phyloP scores from a whole-genome alignment of 805 yeast species.

The Candida ulmi region DNA sequence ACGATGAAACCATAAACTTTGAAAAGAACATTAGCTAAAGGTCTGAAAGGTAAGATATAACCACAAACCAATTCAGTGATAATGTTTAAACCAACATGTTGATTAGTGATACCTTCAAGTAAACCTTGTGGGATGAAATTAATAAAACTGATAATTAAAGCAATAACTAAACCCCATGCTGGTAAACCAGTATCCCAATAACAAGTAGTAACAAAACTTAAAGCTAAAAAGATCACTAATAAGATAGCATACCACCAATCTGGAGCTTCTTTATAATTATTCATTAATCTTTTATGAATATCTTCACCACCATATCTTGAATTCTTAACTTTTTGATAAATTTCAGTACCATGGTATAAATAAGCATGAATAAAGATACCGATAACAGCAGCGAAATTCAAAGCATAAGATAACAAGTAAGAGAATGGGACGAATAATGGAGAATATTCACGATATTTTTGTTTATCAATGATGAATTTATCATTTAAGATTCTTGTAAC shows the following conservation, averaged over 20 bases:
- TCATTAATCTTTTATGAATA: conserved; percentile 47
- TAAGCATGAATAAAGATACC: conserved; percentile 54
- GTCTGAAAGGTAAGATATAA: conserved; percentile 48
- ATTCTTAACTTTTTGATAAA: conserved; percentile 37
- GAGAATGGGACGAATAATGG: conserved; percentile 57
- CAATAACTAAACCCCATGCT: conserved; percentile 58
- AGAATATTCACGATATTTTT: conserved; percentile 46
- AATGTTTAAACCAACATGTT: conserved; percentile 50
- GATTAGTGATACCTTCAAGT: conserved; percentile 52
- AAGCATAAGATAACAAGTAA: conserved; percentile 50
- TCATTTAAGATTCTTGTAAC: conserved; percentile 41
- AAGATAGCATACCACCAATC: conserved; percentile 38
- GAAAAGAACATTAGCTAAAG: conserved; percentile 51
- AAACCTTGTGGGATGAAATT: conserved; percentile 55
- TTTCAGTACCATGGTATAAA: conserved; percentile 52
- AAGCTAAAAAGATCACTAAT: conserved; percentile 22
- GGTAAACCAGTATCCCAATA: conserved; percentile 48
- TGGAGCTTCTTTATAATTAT: conserved; percentile 60
- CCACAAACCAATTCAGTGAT: conserved; percentile 57
- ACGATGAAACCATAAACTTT: conserved; percentile 50
- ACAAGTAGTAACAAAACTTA: conserved; percentile 28
- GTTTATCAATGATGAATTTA: conserved; percentile 36
- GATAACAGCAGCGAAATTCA: conserved; percentile 56
- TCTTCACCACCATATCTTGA: conserved; percentile 38
- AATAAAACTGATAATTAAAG: conserved; percentile 44